Conservation (phyloP, 2,329 filamentous ascomycete genomes). For the Fusarium setosum region DNA sequence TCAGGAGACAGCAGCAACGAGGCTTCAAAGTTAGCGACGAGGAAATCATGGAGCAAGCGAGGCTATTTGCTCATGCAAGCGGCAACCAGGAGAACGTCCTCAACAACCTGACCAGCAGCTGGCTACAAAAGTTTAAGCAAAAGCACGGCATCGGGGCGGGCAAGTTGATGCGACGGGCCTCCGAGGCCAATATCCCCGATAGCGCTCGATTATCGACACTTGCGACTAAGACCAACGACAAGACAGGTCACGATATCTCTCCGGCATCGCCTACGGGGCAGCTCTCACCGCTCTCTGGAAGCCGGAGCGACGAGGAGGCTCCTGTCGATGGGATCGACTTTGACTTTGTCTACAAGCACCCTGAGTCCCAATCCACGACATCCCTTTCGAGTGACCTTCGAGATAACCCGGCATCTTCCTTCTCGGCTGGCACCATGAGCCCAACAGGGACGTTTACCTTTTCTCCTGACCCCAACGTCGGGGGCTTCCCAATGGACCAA, state of each 20-base stretch:
- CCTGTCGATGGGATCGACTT: conserved; percentile 56
- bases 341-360: conserved; percentile 47
- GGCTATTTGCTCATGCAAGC: conserved; percentile 80
- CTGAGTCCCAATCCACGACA: conserved; percentile 50
- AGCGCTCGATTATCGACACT: conserved; percentile 68
- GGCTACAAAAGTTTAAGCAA: conserved; percentile 96
- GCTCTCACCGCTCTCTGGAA: conserved; percentile 75
- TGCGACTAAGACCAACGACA: conserved; percentile 28
- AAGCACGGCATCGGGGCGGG: conserved; percentile 74
- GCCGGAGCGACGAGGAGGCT: conserved; percentile 75
- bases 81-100: conserved; percentile 76
- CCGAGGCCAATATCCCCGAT: conserved; percentile 78
- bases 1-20: conserved; percentile 81
- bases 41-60: conserved; percentile 87
- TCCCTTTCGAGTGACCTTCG: conserved; percentile 47
- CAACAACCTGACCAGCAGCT: conserved; percentile 77
- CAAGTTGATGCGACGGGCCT: conserved; percentile 66
- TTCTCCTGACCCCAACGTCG: conserved; percentile 77
- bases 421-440: conserved; percentile 78
- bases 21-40: conserved; percentile 80
- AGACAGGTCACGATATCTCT: conserved; percentile 71
- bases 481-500: conserved; percentile 67
- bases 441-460: conserved; percentile 81
- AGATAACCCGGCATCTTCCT: conserved; percentile 63
- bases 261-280: conserved; percentile 78